Evolutionary conservation across 305 asterid species (phyloP).

Genomic region (Nicotiana rustica): DNA sequence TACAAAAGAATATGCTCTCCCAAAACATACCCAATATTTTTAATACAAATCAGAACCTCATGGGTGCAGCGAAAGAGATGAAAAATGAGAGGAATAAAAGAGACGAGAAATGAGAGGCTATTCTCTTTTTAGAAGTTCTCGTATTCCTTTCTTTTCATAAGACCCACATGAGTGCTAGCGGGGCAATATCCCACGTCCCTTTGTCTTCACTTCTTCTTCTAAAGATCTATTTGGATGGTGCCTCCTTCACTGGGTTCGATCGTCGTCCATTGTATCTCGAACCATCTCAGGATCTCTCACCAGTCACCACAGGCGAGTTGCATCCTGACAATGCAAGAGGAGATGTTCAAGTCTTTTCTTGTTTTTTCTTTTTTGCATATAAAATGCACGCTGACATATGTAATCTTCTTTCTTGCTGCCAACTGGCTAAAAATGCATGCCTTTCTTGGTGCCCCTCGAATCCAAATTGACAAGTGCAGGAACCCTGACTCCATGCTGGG

Average conservation of each 20-base stretch:
- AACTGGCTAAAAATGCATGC: neutral
- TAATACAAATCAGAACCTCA: neutral
- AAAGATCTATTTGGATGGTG: neutral
- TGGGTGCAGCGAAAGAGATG: neutral
- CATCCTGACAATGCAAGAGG: constrained; percentile 20
- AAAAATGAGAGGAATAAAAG: neutral
- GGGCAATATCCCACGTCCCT: neutral
- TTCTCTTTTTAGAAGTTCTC: constrained; percentile 2
- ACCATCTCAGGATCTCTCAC: constrained; percentile 8
- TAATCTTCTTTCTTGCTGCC: neutral
- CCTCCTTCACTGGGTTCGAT: neutral
- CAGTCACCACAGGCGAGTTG: neutral
- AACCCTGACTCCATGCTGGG: constrained; percentile 1
- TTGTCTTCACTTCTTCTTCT: neutral
- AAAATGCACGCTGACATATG: neutral
- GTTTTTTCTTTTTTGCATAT: constrained; percentile 17
- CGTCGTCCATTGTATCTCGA: neutral
- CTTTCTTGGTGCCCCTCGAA: constrained; percentile 24
- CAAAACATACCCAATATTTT: neutral
- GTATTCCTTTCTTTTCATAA: constrained; percentile 11
- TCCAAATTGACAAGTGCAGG: neutral
- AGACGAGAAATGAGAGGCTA: neutral
- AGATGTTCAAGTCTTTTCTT: neutral
- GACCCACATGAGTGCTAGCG: neutral
- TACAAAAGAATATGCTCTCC: constrained; percentile 4